phyloP scores from a whole-genome alignment of 2,329 filamentous ascomycete genomes.

The Drechslerella coelobrocha region DNA sequence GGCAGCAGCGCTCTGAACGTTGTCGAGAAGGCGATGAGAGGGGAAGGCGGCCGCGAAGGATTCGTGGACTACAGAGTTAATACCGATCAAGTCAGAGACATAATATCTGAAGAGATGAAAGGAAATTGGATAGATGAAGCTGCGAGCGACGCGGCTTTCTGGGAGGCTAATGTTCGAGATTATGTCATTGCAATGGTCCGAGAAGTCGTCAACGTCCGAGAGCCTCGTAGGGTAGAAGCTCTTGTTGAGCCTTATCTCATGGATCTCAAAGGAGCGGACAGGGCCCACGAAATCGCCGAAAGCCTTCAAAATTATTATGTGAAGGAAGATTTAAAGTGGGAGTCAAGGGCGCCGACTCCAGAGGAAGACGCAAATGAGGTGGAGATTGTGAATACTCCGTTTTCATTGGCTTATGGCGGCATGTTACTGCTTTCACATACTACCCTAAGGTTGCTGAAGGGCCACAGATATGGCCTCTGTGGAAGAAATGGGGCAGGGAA shows the following conservation, averaged over 20 bases:
- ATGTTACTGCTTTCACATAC: conserved; percentile 97
- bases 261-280: conserved; percentile 69
- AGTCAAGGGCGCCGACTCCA: conserved; percentile 31
- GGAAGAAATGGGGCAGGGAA: conserved; percentile 97
- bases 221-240: conserved; percentile 73
- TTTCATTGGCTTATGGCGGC: conserved; percentile 95
- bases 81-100: conserved; percentile 52
- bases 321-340: conserved; percentile 72
- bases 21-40: conserved; percentile 90
- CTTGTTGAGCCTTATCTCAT: conserved; percentile 78
- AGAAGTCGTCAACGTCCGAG: conserved; percentile 84
- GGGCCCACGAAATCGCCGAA: conserved; percentile 70
- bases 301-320: conserved; percentile 79
- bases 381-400: conserved; percentile 97
- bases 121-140: conserved; percentile 57
- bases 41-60: conserved; percentile 66
- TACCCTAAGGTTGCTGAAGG: conserved; percentile 91
- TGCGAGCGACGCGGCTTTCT: conserved; percentile 59
- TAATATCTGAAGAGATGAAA: conserved; percentile 23
- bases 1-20: conserved; percentile 81
- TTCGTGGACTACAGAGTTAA: conserved; percentile 59
- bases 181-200: conserved; percentile 86
- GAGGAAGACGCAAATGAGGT: conserved; percentile 90
- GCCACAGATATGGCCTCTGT: conserved; percentile 95
- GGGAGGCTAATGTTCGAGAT: conserved; percentile 62